Percentiles rank a stretch among this genome's conserved stretches.
phyloP scores from a whole-genome alignment of 1,284 basidiomycete species.

The Fomitopsis betulina region DNA sequence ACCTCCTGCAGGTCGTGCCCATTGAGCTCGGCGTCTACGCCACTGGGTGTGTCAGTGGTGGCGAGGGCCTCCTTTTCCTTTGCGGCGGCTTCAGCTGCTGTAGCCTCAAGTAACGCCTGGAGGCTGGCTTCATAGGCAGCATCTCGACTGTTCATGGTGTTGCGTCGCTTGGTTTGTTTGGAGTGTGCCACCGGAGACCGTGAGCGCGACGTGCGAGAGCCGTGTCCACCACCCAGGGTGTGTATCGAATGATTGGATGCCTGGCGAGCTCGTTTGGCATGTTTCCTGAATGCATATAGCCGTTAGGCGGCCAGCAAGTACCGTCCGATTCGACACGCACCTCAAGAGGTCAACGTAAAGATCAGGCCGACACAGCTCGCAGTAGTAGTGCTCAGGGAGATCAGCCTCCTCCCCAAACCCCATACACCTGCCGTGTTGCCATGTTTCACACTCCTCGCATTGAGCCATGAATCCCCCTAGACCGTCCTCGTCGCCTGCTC shows the following conservation, averaged over 20 bases:
- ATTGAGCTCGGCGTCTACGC: constrained; percentile 15
- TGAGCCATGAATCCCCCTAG: constrained; percentile 91
- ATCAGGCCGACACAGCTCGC: constrained; percentile 91
- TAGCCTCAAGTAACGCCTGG: constrained; percentile 67
- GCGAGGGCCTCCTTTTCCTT: constrained; percentile 29
- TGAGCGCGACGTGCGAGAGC: constrained; percentile 65
- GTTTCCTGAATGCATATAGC: constrained; percentile 39
- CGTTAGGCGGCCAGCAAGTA: constrained; percentile 7
- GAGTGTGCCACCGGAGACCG: constrained; percentile 63
- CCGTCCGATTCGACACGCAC: constrained; percentile 37
- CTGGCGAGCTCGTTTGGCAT: constrained; percentile 59
- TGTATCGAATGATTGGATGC: constrained; percentile 51
- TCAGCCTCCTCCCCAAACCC: constrained; percentile 86
- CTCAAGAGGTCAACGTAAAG: constrained; percentile 76
- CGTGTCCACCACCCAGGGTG: constrained; percentile 29
- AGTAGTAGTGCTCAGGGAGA: constrained; percentile 84
- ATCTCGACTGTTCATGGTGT: constrained; percentile 97
- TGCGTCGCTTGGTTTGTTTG: constrained; percentile 77
- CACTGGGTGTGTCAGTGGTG: constrained; percentile 14
- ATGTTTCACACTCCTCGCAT: constrained; percentile 95
- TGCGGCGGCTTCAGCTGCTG: constrained; percentile 61
- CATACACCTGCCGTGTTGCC: constrained; percentile 98
- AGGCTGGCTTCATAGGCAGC: constrained; percentile 89
- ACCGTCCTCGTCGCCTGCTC: constrained; percentile 36
- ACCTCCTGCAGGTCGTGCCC: constrained; percentile 40